Evolutionary conservation across 75 land plant genomes (phyloP).

Genomic region (Picea glauca): DNA sequence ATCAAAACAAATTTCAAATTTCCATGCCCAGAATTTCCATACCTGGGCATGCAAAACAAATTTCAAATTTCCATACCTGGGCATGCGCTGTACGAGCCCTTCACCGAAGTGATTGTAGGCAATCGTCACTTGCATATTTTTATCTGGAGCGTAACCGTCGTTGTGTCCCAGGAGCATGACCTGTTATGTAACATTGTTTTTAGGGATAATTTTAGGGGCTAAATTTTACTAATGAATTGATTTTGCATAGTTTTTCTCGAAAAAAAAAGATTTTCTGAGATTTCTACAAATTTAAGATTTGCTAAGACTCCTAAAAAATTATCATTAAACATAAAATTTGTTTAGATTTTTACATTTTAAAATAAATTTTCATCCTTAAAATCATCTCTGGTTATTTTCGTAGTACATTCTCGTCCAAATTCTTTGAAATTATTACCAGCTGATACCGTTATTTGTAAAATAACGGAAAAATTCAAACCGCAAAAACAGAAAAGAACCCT

Average conservation of each 20-base stretch:
- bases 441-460: neutral
- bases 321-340: neutral
- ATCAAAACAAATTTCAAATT: neutral
- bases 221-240: too few relatives aligned
- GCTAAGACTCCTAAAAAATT: neutral
- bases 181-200: conserved; percentile 1
- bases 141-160: conserved; percentile 19
- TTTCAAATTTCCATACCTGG: too few relatives aligned
- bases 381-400: too few relatives aligned
- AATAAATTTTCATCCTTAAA: too few relatives aligned
- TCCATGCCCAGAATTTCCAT: neutral
- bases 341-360: too few relatives aligned
- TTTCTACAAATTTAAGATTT: too few relatives aligned
- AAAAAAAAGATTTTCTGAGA: too few relatives aligned
- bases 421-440: neutral
- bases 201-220: too few relatives aligned
- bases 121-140: conserved; percentile 45
- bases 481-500: neutral
- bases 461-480: neutral
- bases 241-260: too few relatives aligned
- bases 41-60: too few relatives aligned
- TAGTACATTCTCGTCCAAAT: too few relatives aligned
- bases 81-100: conserved; percentile 42
- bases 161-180: conserved; percentile 38
- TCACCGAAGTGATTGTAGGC: conserved; percentile 51